Evolutionary conservation across 495 filamentous ascomycete species (phyloP), one percentile per base, ranked within the genome.

Genomic region (Glarea lozoyensis): DNA sequence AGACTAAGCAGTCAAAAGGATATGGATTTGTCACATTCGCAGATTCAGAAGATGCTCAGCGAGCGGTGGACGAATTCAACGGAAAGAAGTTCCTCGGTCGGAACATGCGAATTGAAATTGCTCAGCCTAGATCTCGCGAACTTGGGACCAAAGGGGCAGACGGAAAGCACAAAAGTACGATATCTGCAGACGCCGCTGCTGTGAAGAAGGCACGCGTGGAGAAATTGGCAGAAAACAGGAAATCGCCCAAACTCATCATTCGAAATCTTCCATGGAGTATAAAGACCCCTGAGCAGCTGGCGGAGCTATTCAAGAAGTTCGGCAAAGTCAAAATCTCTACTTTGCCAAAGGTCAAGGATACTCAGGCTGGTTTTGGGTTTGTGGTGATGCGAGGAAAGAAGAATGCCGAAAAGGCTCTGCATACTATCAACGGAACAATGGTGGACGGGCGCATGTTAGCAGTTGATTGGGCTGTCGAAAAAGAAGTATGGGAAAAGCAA

Each of bases 1-100:
- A 72, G 45, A 92, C 86, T 5, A 94, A 95, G 54, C 64, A 75
- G 36, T 94, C 84, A 15, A 84, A 86, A 51, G 90, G 90, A 9
- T 99, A 84, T 61, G 92, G 92, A 37, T 99, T 99, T 63, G 89
- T 97, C 35, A 94, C 92, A 10, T 95, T 97, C 54, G 82, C 88
- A 54, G 90, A 97, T 55, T 70, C 83, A 38, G 88, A 95, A 46
- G 92, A 99, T 64, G 88, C 92, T 19, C 63, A 82, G 49, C 68
- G 75, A 39, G 92, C 92, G 12, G 68, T 80, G 56, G 72, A 83
- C 48, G 80, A 89, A 58, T 76, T 94, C 56, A 74, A 93, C 55
- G 79, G 81, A 37, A 63, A 78, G 33, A 65, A 72, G 16, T 73
- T 95, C 24, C 71, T 85, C 25, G 90, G 88, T 1, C 78, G 83